A percentile compares a stretch with the other conserved stretches of the same genome.
phyloP scores from a whole-genome alignment of 768 basidiomycete genomes.

The Mycena sanguinolenta region DNA sequence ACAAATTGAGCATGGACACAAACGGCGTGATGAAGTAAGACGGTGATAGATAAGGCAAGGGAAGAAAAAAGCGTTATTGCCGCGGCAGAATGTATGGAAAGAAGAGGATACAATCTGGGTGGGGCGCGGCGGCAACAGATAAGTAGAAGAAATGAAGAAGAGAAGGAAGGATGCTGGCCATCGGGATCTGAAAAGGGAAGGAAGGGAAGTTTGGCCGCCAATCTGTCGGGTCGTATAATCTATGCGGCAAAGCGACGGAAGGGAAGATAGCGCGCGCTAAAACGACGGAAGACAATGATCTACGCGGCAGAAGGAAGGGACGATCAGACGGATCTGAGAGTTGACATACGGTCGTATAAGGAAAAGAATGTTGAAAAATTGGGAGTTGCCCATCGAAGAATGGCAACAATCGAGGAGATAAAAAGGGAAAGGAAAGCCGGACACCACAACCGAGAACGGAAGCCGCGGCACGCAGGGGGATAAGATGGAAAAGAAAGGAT shows the following conservation, averaged over 20 bases:
- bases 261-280: neutral
- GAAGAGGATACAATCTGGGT: no score
- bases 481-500: neutral
- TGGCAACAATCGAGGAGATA: neutral
- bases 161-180: neutral
- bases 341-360: no score
- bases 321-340: no score
- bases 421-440: neutral
- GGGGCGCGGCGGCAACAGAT: no score
- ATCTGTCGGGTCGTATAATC: neutral
- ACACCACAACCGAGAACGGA: neutral
- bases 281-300: neutral
- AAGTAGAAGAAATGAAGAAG: neutral
- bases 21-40: no score
- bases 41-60: no score
- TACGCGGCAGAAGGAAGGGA: neutral
- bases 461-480: neutral
- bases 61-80: no score
- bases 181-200: neutral
- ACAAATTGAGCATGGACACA: neutral
- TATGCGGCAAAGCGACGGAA: neutral
- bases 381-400: no score
- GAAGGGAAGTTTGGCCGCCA: neutral
- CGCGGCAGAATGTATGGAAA: no score
- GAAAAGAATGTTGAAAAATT: no score